phyloP scores from a whole-genome alignment of 2,329 filamentous ascomycete genomes.

The Claviceps humidiphila region DNA sequence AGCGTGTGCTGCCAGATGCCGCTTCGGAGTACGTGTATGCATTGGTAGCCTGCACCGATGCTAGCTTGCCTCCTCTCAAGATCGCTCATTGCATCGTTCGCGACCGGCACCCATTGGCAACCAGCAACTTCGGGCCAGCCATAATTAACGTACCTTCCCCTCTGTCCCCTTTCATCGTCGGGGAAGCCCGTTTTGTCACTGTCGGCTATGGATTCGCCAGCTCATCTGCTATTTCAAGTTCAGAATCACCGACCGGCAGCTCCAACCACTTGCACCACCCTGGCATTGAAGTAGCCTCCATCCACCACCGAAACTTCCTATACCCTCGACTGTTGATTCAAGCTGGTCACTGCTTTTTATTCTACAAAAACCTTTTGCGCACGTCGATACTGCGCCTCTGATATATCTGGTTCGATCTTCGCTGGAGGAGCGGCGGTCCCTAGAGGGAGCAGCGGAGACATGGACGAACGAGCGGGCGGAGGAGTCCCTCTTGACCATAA shows the following conservation, averaged over 20 bases:
- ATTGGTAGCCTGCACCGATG: no score
- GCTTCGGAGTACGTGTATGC: no score
- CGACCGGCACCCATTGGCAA: background rate
- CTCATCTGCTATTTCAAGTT: constrained; percentile 14
- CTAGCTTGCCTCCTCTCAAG: background rate
- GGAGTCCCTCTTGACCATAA: constrained; percentile 9
- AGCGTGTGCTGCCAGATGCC: no score
- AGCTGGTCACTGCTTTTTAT: constrained; percentile 30
- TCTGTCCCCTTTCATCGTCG: background rate
- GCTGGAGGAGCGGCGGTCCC: constrained; percentile 2
- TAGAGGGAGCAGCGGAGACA: constrained; percentile 10
- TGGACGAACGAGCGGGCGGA: constrained; percentile 21
- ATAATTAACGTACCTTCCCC: constrained; percentile 1
- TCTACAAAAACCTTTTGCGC: constrained; percentile 19
- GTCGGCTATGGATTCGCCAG: constrained; percentile 12
- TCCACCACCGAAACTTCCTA: constrained; percentile 5
- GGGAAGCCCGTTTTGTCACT: constrained; percentile 1
- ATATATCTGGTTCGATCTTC: constrained; percentile 7
- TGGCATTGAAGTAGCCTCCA: constrained; percentile 6
- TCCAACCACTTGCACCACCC: constrained; percentile 4
- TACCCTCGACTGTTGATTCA: constrained; percentile 21
- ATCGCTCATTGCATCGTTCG: background rate
- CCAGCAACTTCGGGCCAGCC: background rate
- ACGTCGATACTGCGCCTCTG: constrained; percentile 10
- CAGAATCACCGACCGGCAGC: constrained; percentile 12